These are phyloP conservation scores for Phialophora expanda DNA, from an alignment of 2,329 filamentous ascomycete species.

Conservation along the genomic window DNA sequence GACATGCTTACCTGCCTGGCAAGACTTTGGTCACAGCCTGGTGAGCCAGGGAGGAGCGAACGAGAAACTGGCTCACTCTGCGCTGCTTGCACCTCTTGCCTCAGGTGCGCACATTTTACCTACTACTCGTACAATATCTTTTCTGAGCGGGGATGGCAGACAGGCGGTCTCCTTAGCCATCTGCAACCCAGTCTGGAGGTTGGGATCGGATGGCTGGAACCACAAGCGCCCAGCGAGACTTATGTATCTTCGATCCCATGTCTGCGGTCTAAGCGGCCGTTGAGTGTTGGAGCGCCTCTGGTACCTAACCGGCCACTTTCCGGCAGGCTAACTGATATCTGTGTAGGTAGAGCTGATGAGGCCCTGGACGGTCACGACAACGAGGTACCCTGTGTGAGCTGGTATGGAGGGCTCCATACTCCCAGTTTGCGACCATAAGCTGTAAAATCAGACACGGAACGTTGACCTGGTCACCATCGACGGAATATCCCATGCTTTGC, in stretches of 20 bases:
- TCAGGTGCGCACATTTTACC: background rate
- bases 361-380: slow-evolving; percentile 1
- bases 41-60: background rate
- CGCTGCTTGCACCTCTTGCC: background rate
- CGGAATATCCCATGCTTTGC: background rate
- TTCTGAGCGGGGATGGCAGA: background rate
- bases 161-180: background rate
- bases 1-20: background rate
- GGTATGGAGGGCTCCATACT: background rate
- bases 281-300: background rate
- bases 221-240: slow-evolving; percentile 9
- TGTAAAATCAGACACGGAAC: background rate
- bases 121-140: background rate
- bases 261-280: background rate
- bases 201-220: background rate
- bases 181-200: background rate
- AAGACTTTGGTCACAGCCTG: background rate
- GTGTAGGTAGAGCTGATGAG: background rate
- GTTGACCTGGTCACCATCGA: background rate
- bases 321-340: background rate
- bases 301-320: slow-evolving; percentile 17
- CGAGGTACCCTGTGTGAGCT: background rate
- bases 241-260: slow-evolving; percentile 14
- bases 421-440: background rate
- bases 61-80: background rate